Evolutionary conservation across 805 yeast genomes (phyloP).

Genomic region (Sugiyamaella qingdaonensis): DNA sequence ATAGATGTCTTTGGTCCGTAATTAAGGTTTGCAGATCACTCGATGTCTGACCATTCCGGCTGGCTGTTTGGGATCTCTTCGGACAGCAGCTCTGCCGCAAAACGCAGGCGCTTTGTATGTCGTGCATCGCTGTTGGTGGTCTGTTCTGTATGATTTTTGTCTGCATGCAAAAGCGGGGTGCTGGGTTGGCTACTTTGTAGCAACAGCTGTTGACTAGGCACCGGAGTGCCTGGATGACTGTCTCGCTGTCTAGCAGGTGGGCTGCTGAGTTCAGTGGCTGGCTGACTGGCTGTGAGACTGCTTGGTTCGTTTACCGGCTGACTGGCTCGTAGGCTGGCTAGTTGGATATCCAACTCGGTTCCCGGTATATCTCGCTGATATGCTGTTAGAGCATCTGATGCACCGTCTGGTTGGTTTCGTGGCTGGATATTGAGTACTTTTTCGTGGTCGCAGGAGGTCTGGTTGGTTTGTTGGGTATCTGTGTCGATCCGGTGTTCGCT

Average conservation of each 20-base stretch:
- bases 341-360: too few species aligned
- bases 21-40: not conserved
- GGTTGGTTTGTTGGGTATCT: too few species aligned
- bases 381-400: too few species aligned
- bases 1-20: not conserved
- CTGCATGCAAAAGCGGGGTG: not conserved
- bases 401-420: too few species aligned
- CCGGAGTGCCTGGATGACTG: not conserved
- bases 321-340: not conserved
- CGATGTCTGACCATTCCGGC: constrained; percentile 7
- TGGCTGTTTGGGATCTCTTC: constrained; percentile 10
- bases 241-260: too few species aligned
- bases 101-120: not conserved
- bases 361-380: too few species aligned
- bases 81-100: not conserved
- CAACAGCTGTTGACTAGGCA: not conserved
- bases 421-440: not conserved
- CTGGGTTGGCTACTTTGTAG: not conserved
- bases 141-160: too few species aligned
- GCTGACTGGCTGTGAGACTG: not conserved
- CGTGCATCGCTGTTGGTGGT: not conserved
- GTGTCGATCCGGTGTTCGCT: too few species aligned
- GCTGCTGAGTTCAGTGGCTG: not conserved
- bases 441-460: not conserved
- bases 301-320: not conserved